Evolutionary conservation across 805 yeast species (phyloP), one percentile per base, ranked within the genome.

Genomic region (Candida broadrunensis): DNA sequence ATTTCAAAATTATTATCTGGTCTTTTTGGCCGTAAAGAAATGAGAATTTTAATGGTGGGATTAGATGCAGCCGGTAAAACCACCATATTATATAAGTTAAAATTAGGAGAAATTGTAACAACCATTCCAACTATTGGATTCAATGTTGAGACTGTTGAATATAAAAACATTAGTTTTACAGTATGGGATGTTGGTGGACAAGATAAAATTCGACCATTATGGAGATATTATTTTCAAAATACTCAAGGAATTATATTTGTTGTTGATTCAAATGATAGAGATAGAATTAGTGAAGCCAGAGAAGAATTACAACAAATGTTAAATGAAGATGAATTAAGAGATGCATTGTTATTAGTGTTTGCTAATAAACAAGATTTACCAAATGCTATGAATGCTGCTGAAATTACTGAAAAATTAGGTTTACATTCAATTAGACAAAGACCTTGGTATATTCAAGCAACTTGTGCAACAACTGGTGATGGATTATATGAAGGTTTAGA

Each of bases 181-280:
- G 72, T 66, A 36, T 66, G 72, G 72, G 72, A 66, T 51, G 70
- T 65, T 41, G 72, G 72, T 60, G 72, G 72, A 56, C 72, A 66
- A 49, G 70, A 65, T 52, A 66, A 65, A 54, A 66, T 66, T 50
- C 54, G 72, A 51, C 72, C 72, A 35, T 63, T 66, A 55, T 66
- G 72, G 72, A 61, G 72, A 57, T 65, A 66, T 58, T 66, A 66
- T 60, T 66, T 57, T 61, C 72, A 65, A 50, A 65, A 65, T 58
- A 63, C 72, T 38, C 71, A 66, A 45, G 72, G 71, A 45, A 63
- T 66, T 43, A 66, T 66, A 38, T 66, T 65, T 52, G 72, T 66
- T 15, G 69, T 66, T 36, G 72, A 66, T 56, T 65, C 70, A 38
- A 65, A 65, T 56, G 72, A 66, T 47, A 60, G 71, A 51, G 72